Evolutionary conservation across 768 basidiomycete genomes (phyloP), one percentile per base, ranked within the genome.

Genomic region (Calocera viscosa): DNA sequence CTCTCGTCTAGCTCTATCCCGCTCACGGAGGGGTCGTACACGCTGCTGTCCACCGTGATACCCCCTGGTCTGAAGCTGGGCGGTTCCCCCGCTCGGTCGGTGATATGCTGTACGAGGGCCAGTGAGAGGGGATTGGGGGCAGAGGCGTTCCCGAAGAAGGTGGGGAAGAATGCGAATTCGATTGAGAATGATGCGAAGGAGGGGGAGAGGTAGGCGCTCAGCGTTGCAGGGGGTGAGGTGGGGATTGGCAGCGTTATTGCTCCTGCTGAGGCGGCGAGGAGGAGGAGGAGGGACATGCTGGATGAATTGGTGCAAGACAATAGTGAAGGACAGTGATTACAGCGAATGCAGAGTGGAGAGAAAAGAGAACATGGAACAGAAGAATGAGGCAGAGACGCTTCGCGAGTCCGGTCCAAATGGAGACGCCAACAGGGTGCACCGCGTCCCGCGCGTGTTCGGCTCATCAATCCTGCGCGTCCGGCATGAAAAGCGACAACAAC

Each of bases 61-160:
- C 75, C 75, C 26, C 75, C 74, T 12, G 75, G 75, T 12, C 75
- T 69, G 19, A 73, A 40, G 33, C 72, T 73, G 2, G 74, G 73
- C 2, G 72, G 72, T 0, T 71, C 72, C 16, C 75, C 75, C 8
- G 75, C 73, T 32, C 74, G 63, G 2, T 73, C 70, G 1, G 70
- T 74, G 30, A 76, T 65, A 10, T 69, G 49, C 32, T 72, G 67
- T 67, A 76, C 64, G 14, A 75, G 68, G 26, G 70, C 68, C 47
- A 70, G 66, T 26, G 74, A 74, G 24, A 76, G 68, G 64, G 67
- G n/a, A 66, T 76, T 76, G 8, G 75, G 75, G n/a, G 68, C 22
- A 1, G 70, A 65, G 38, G 67, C 66, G 67, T 75, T 75, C 1
- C 75, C 75, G 0, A 73, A 71, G 64, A 75, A 76, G 10, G 71